These are phyloP conservation scores for Boletus tylopilopsis DNA, from an alignment of 768 basidiomycete species.

Conservation along the genomic window DNA sequence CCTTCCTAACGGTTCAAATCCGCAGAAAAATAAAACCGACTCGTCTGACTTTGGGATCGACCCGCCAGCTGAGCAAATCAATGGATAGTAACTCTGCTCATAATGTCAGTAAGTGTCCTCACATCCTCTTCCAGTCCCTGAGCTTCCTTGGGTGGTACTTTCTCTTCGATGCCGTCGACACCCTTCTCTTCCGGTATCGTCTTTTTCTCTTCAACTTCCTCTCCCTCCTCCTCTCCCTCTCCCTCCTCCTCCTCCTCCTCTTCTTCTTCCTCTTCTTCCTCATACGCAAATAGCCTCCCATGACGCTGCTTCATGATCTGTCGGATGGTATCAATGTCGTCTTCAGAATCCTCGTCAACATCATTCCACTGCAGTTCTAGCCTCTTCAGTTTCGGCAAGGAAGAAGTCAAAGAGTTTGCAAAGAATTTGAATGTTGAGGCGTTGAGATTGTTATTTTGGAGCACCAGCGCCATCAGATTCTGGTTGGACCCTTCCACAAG, in stretches of 20 bases:
- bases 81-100: constrained; percentile 59
- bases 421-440: constrained; percentile 62
- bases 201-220: constrained; percentile 27
- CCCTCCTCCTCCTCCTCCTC: constrained; percentile 56
- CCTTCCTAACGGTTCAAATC: constrained; percentile 3
- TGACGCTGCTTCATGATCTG: constrained; percentile 58
- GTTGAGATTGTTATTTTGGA: constrained; percentile 93
- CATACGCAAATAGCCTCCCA: constrained; percentile 61
- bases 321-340: constrained; percentile 46
- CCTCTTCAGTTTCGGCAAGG: constrained; percentile 54
- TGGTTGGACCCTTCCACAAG: constrained; percentile 69
- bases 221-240: constrained; percentile 35
- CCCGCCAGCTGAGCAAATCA: constrained; percentile 18
- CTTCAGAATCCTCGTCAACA: constrained; percentile 70
- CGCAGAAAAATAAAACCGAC: background rate
- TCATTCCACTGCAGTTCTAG: constrained; percentile 94
- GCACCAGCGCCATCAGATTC: constrained; percentile 68
- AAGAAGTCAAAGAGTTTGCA: constrained; percentile 60
- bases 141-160: constrained; percentile 24
- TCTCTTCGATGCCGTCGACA: constrained; percentile 17
- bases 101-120: constrained; percentile 60
- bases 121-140: constrained; percentile 34
- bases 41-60: background rate
- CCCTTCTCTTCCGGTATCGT: too few species aligned
- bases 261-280: constrained; percentile 83